Evolutionary conservation across 768 basidiomycete genomes (phyloP).

Genomic region (Auriscalpium orientale): DNA sequence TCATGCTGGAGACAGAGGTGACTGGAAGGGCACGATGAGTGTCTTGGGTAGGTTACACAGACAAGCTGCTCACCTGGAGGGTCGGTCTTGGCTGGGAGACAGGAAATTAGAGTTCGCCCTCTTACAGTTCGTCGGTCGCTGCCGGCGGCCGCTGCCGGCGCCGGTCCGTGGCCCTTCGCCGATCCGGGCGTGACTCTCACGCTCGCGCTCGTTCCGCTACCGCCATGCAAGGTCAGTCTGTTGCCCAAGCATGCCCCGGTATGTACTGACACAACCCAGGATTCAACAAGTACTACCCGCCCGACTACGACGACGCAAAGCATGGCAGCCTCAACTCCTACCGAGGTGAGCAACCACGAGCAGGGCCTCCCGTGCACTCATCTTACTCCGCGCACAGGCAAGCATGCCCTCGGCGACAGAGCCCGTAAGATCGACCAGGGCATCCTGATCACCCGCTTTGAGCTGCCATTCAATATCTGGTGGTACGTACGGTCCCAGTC

Average conservation of each 20-base stretch:
- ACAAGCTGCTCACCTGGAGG: constrained; percentile 4
- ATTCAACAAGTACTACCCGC: constrained; percentile 77
- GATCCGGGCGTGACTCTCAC: not conserved
- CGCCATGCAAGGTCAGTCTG: constrained; percentile 35
- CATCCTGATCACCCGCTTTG: constrained; percentile 91
- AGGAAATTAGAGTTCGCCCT: constrained; percentile 5
- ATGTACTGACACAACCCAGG: constrained; percentile 27
- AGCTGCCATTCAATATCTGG: constrained; percentile 95
- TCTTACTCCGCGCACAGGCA: constrained; percentile 42
- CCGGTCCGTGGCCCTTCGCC: not conserved
- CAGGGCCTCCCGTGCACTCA: not conserved
- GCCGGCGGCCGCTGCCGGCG: not conserved
- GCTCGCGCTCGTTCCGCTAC: not conserved
- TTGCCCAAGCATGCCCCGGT: not conserved
- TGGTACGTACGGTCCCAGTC: constrained; percentile 47
- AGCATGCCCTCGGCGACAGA: constrained; percentile 88
- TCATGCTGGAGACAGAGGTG: constrained; percentile 51
- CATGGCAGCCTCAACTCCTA: constrained; percentile 68
- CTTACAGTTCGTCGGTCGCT: not conserved
- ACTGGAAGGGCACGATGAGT: constrained; percentile 75
- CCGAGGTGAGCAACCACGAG: constrained; percentile 35
- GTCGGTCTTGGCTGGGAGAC: not conserved
- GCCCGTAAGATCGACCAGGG: constrained; percentile 96
- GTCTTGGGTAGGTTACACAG: constrained; percentile 25
- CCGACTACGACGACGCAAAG: constrained; percentile 64